Conservation (phyloP, 805 yeast species). For the Jamesozyma hellenica region DNA sequence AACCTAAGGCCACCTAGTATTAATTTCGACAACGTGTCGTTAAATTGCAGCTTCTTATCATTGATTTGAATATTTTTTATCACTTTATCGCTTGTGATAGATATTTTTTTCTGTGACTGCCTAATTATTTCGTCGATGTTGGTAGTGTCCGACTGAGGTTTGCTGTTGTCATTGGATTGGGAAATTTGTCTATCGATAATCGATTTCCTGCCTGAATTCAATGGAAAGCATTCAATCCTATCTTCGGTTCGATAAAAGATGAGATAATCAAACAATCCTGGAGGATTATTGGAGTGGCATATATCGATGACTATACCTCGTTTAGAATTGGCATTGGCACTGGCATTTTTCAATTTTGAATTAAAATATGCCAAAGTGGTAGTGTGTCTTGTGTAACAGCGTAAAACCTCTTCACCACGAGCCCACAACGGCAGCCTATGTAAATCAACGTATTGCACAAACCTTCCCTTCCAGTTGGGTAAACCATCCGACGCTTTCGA, state of each 20-base stretch:
- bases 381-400: constrained; percentile 20
- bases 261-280: not conserved
- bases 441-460: constrained; percentile 17
- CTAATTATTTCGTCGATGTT: constrained; percentile 15
- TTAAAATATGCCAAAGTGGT: constrained; percentile 22
- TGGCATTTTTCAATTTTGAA: constrained; percentile 16
- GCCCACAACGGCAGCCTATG: constrained; percentile 24
- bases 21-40: constrained; percentile 27
- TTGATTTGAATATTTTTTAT: constrained; percentile 15
- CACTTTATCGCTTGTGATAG: constrained; percentile 9
- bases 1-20: constrained; percentile 31
- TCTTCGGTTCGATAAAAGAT: constrained; percentile 4
- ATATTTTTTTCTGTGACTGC: constrained; percentile 13
- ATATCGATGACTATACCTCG: constrained; percentile 5
- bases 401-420: constrained; percentile 1
- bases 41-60: constrained; percentile 20
- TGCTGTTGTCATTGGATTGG: not conserved
- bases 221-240: constrained; percentile 6
- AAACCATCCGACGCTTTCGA: too few relatives aligned
- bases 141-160: not conserved
- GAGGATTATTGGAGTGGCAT: not conserved
- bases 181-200: constrained; percentile 9
- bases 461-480: constrained; percentile 12
- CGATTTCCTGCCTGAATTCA: constrained; percentile 6
- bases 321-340: not conserved